A percentile compares a stretch with the other conserved stretches of the same genome.
Evolutionary conservation across 2,329 filamentous ascomycete species (phyloP).

Genomic region (Alternaria rosae): DNA sequence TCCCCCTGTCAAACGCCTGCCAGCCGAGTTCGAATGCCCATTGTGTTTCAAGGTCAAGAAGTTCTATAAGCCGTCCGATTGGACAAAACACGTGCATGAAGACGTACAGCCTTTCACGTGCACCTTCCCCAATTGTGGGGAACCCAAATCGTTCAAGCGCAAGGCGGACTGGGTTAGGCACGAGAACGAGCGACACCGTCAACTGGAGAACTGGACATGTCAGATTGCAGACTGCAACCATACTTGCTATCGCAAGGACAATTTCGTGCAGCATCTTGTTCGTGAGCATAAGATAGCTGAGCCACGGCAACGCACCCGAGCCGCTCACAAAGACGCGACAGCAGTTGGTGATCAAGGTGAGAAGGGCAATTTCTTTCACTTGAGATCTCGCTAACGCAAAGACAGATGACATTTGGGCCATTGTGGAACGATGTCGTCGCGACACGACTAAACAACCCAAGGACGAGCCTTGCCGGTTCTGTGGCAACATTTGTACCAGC

Average conservation of each 20-base stretch:
- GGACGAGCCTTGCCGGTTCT: slow-evolving; percentile 87
- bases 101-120: slow-evolving; percentile 94
- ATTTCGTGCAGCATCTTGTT: slow-evolving; percentile 91
- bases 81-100: slow-evolving; percentile 96
- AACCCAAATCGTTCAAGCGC: slow-evolving; percentile 90
- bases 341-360: slow-evolving; percentile 37
- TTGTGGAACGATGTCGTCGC: slow-evolving; percentile 78
- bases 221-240: slow-evolving; percentile 82
- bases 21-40: slow-evolving; percentile 88
- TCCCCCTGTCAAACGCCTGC: slow-evolving; percentile 77
- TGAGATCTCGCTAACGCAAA: slow-evolving; percentile 18
- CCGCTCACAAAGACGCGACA: slow-evolving; percentile 45
- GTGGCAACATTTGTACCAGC: slow-evolving; percentile 77
- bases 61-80: slow-evolving; percentile 90
- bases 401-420: slow-evolving; percentile 73
- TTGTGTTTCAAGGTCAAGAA: slow-evolving; percentile 86
- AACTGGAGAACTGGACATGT: slow-evolving; percentile 91
- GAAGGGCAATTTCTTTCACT: not conserved
- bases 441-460: slow-evolving; percentile 71
- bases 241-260: slow-evolving; percentile 85
- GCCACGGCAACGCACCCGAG: slow-evolving; percentile 73
- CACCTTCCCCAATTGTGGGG: slow-evolving; percentile 82
- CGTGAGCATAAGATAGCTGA: slow-evolving; percentile 88
- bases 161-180: slow-evolving; percentile 97
- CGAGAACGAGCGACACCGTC: slow-evolving; percentile 89